These are phyloP conservation scores for Magnusiomyces paraingens DNA, from an alignment of 1,139 yeast genomes.

Conservation along the genomic window DNA sequence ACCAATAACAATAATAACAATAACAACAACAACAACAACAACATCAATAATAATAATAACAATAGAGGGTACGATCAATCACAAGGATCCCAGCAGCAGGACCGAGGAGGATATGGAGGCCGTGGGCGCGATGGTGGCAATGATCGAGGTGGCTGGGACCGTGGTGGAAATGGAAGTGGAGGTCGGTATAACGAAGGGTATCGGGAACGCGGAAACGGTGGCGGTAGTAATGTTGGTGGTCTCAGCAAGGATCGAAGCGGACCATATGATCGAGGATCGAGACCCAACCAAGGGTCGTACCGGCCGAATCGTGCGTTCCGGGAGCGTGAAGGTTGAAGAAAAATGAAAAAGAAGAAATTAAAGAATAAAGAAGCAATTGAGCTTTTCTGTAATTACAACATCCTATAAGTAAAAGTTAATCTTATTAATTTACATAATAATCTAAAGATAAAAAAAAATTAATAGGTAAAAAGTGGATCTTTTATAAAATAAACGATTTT, in stretches of 20 bases:
- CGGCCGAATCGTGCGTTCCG: slow-evolving; percentile 2
- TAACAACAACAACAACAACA: not conserved
- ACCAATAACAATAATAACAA: not conserved
- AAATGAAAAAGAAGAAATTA: too few relatives aligned
- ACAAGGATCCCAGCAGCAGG: not conserved
- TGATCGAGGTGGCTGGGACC: slow-evolving; percentile 2
- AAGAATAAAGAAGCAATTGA: too few relatives aligned
- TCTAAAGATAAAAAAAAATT: too few relatives aligned
- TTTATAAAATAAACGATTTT: too few relatives aligned
- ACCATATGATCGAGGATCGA: not conserved
- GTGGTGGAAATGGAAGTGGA: not conserved
- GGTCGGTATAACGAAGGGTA: not conserved
- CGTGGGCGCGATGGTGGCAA: not conserved
- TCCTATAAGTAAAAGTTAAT: too few relatives aligned
- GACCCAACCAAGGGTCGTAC: not conserved
- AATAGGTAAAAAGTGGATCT: too few relatives aligned
- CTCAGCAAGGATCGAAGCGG: not conserved
- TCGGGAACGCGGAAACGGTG: too few relatives aligned
- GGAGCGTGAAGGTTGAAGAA: not conserved
- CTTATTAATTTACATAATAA: too few relatives aligned
- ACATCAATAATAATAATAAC: not conserved
- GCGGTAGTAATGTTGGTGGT: not conserved
- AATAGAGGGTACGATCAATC: not conserved
- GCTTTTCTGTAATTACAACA: too few relatives aligned
- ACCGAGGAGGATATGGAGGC: not conserved